Percentiles rank a stretch among this genome's conserved stretches.
Evolutionary conservation across 2,329 filamentous ascomycete species (phyloP).

Genomic region (Cercospora zeae-maydis): DNA sequence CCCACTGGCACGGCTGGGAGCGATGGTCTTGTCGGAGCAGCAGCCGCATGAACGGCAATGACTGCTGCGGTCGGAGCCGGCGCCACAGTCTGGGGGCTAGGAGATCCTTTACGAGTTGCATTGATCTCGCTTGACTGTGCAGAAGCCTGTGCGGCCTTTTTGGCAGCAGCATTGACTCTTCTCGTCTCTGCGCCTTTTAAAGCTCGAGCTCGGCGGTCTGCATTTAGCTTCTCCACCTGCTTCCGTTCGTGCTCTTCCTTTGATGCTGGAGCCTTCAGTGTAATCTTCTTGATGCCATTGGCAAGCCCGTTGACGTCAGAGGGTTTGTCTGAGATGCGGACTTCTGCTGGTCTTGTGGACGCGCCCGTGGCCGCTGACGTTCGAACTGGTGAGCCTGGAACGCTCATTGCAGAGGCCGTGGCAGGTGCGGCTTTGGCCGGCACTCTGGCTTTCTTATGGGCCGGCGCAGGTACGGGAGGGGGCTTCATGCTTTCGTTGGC

Average conservation of each 20-base stretch:
- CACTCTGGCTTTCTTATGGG: slow-evolving; percentile 29
- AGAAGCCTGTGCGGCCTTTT: slow-evolving; percentile 25
- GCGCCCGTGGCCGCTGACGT: slow-evolving; percentile 34
- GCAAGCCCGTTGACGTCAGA: slow-evolving; percentile 51
- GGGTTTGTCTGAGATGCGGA: slow-evolving; percentile 5
- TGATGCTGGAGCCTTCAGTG: slow-evolving; percentile 53
- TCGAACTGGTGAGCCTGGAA: slow-evolving; percentile 41
- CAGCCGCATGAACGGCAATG: background rate
- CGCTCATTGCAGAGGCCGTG: slow-evolving; percentile 11
- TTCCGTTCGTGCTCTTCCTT: slow-evolving; percentile 54
- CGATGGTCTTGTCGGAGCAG: background rate
- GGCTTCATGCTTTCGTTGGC: slow-evolving; percentile 33
- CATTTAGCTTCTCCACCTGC: slow-evolving; percentile 44
- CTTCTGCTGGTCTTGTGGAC: slow-evolving; percentile 5
- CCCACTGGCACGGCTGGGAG: background rate
- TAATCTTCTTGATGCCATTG: slow-evolving; percentile 55
- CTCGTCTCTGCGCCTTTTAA: slow-evolving; percentile 36
- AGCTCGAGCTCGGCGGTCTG: slow-evolving; percentile 35
- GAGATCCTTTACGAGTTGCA: background rate
- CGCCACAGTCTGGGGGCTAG: background rate
- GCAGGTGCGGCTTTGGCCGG: slow-evolving; percentile 23
- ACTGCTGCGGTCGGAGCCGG: background rate
- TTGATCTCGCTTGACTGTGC: background rate
- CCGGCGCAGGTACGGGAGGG: slow-evolving; percentile 24
- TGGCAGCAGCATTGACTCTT: slow-evolving; percentile 34